Evolutionary conservation across 441 rosid species (phyloP).

Genomic region (Francoa sonchifolia): DNA sequence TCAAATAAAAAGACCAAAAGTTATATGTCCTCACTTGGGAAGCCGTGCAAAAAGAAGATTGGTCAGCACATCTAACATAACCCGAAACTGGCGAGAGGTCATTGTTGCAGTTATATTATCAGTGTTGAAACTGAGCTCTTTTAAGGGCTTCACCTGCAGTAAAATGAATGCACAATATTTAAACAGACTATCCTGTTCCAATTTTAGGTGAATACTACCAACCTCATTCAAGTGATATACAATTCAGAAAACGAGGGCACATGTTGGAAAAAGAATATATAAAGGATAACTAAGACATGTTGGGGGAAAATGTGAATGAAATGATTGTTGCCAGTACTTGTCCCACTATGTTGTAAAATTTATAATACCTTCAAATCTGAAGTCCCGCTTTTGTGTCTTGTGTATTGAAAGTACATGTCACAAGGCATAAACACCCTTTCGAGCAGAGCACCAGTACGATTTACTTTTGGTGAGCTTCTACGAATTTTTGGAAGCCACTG

Average conservation of each 20-base stretch:
- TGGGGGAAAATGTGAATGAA: no score
- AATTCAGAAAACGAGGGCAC: constrained; percentile 4
- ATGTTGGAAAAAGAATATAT: no score
- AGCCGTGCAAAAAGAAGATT: constrained; percentile 96
- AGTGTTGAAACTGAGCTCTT: constrained; percentile 90
- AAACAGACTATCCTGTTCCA: constrained; percentile 8
- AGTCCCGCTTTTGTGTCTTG: constrained; percentile 92
- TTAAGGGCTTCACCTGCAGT: constrained; percentile 88
- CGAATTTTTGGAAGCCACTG: constrained; percentile 96
- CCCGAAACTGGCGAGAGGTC: constrained; percentile 99
- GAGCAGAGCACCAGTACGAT: constrained; percentile 94
- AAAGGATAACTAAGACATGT: no score
- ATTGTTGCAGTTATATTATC: constrained; percentile 80
- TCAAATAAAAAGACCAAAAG: constrained; percentile 5
- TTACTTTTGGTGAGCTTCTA: constrained; percentile 74
- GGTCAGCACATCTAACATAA: constrained; percentile 93
- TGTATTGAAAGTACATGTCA: constrained; percentile 90
- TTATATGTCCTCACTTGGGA: constrained; percentile 71
- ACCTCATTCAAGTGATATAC: constrained; percentile 1
- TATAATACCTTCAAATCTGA: constrained; percentile 78
- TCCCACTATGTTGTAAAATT: constrained; percentile 9
- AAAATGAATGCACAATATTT: constrained; percentile 13
- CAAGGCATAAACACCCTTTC: constrained; percentile 98
- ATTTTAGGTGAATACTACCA: constrained; percentile 6
- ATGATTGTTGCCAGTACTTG: no score